These are phyloP conservation scores for Neonectria magnoliae DNA, from an alignment of 2,329 filamentous ascomycete genomes.

Conservation along the genomic window DNA sequence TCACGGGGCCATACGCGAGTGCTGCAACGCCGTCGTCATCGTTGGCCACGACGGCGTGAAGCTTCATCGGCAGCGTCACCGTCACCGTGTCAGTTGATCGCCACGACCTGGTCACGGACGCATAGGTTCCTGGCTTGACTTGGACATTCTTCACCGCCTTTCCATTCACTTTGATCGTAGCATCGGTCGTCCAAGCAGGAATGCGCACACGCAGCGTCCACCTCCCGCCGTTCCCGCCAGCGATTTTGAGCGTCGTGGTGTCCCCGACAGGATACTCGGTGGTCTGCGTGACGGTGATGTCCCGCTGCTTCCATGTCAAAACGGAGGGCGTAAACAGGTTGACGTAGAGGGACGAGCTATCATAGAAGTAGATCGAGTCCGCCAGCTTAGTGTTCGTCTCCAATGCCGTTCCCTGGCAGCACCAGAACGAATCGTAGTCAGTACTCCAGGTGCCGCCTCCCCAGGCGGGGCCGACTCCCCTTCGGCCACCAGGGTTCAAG, in stretches of 20 bases:
- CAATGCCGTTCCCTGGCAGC: conserved; percentile 61
- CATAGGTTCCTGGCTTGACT: conserved; percentile 51
- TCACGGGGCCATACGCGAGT: conserved; percentile 57
- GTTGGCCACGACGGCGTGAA: conserved; percentile 57
- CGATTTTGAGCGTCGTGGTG: conserved; percentile 51
- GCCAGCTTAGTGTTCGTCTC: conserved; percentile 65
- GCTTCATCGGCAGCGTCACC: conserved; percentile 56
- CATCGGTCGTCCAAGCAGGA: conserved; percentile 55
- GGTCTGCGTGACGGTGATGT: conserved; percentile 53
- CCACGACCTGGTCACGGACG: conserved; percentile 54
- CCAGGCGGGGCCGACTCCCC: conserved; percentile 63
- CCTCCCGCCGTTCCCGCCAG: conserved; percentile 43
- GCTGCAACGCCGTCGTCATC: conserved; percentile 56
- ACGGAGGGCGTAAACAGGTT: conserved; percentile 61
- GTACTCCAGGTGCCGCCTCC: conserved; percentile 65
- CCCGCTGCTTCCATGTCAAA: conserved; percentile 54
- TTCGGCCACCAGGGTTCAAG: conserved; percentile 56
- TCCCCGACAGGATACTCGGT: conserved; percentile 56
- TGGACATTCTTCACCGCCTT: conserved; percentile 38
- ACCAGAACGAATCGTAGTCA: conserved; percentile 64
- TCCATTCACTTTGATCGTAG: conserved; percentile 55
- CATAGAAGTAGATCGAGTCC: conserved; percentile 62
- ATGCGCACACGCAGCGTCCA: conserved; percentile 56
- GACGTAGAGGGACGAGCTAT: conserved; percentile 55
- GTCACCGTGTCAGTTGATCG: conserved; percentile 53